phyloP scores from a whole-genome alignment of 495 filamentous ascomycete species.

The Halenospora varia region DNA sequence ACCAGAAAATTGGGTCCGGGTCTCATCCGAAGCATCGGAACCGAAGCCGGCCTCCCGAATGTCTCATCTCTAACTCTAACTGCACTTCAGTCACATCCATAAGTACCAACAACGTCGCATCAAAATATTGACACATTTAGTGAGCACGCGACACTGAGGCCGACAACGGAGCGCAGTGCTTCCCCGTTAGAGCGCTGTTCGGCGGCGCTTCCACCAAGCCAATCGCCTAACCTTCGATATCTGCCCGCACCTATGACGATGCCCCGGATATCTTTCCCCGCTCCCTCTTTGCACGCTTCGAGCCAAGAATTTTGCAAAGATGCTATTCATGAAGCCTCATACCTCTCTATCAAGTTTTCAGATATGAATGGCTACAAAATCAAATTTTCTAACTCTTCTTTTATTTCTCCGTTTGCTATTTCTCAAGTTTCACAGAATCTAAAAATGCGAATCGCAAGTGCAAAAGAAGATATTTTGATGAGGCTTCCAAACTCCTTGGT shows the following conservation, averaged over 20 bases:
- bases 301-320: not conserved
- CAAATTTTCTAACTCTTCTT: no score
- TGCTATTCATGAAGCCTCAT: not conserved
- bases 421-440: not conserved
- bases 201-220: not conserved
- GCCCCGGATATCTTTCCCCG: not conserved
- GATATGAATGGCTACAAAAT: no score
- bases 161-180: not conserved
- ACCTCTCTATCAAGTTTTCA: not conserved
- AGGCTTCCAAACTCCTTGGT: not conserved
- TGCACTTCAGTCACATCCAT: not conserved
- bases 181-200: not conserved
- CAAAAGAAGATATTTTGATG: not conserved
- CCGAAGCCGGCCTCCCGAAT: not conserved
- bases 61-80: not conserved
- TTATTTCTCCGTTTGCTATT: no score
- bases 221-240: not conserved
- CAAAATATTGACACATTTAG: not conserved
- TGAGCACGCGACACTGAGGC: not conserved
- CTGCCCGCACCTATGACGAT: not conserved
- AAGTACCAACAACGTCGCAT: not conserved
- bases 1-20: no score
- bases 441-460: not conserved
- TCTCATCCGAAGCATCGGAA: no score
- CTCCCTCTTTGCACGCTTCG: not conserved